A percentile compares a stretch with the other conserved stretches of the same genome.
These are phyloP conservation scores for Cordia subcordata DNA, from an alignment of 257 asterid species.

Conservation along the genomic window DNA sequence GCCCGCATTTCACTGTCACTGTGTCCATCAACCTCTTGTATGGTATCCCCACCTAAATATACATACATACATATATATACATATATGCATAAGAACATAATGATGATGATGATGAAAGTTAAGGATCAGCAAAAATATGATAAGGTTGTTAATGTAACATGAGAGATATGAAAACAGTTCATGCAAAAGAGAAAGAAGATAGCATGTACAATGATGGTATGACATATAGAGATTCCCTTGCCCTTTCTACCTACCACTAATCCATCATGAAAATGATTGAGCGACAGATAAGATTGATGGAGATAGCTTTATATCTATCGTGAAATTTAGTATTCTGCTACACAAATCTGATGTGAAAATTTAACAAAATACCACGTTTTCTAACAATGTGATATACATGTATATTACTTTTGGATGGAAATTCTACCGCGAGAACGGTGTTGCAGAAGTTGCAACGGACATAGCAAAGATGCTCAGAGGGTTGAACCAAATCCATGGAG, in stretches of 20 bases:
- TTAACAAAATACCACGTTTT: background rate
- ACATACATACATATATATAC: background rate
- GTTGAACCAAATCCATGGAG: slow-evolving; percentile 71
- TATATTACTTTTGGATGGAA: slow-evolving; percentile 4
- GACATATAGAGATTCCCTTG: too few species aligned
- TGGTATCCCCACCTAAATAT: slow-evolving; percentile 86
- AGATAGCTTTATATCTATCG: too few species aligned
- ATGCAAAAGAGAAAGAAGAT: too few species aligned
- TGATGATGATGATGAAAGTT: background rate
- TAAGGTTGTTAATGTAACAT: too few species aligned
- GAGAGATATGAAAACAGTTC: too few species aligned
- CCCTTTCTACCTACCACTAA: background rate
- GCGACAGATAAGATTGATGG: background rate
- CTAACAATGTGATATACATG: background rate
- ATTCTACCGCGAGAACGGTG: slow-evolving; percentile 90
- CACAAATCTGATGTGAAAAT: too few species aligned
- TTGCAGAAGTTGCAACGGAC: slow-evolving; percentile 92
- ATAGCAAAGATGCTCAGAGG: slow-evolving; percentile 87
- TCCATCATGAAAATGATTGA: background rate
- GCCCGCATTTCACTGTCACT: slow-evolving; percentile 97
- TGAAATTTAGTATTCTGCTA: too few species aligned
- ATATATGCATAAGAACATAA: background rate
- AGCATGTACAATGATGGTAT: too few species aligned
- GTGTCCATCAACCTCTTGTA: slow-evolving; percentile 89
- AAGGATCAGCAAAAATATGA: too few species aligned